phyloP scores from a whole-genome alignment of 2,329 filamentous ascomycete genomes.

The Phialophora verrucosa region DNA sequence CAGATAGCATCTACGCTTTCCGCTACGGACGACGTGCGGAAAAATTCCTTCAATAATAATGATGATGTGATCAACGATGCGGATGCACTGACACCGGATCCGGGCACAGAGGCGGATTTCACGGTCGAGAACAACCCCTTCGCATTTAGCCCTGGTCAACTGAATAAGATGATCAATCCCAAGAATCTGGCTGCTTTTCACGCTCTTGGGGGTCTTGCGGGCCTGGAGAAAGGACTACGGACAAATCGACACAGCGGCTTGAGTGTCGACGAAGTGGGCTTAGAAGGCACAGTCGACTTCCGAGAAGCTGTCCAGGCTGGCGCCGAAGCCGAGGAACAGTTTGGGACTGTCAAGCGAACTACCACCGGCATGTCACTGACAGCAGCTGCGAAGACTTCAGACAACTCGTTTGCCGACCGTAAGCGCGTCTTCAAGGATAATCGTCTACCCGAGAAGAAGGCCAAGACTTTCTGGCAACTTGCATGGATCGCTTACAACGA shows the following conservation, averaged over 20 bases:
- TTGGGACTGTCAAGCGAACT: slow-evolving; percentile 34
- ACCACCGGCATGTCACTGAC: slow-evolving; percentile 33
- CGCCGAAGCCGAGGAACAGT: slow-evolving; percentile 30
- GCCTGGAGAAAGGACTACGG: slow-evolving; percentile 74
- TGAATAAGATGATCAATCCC: slow-evolving; percentile 78
- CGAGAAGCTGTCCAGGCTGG: slow-evolving; percentile 60
- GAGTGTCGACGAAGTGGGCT: slow-evolving; percentile 68
- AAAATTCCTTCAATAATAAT: slow-evolving; percentile 45
- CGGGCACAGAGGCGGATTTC: slow-evolving; percentile 73
- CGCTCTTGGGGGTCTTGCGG: slow-evolving; percentile 73
- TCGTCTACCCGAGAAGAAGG: slow-evolving; percentile 67
- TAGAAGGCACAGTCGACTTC: slow-evolving; percentile 71
- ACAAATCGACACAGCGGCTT: slow-evolving; percentile 70
- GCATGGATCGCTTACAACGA: slow-evolving; percentile 81
- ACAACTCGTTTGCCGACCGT: slow-evolving; percentile 62
- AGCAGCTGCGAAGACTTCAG: slow-evolving; percentile 32
- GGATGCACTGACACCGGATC: slow-evolving; percentile 71
- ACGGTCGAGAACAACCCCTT: slow-evolving; percentile 71
- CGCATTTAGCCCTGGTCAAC: slow-evolving; percentile 73
- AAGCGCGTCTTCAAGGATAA: slow-evolving; percentile 74
- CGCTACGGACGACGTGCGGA: slow-evolving; percentile 49
- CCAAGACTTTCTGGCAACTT: slow-evolving; percentile 69
- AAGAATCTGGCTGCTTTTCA: slow-evolving; percentile 78
- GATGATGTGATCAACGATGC: slow-evolving; percentile 63
- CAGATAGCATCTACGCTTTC: slow-evolving; percentile 55